A percentile compares a stretch with the other conserved stretches of the same genome.
phyloP scores from a whole-genome alignment of 495 filamentous ascomycete genomes.

The Lasiosphaeria ovina region DNA sequence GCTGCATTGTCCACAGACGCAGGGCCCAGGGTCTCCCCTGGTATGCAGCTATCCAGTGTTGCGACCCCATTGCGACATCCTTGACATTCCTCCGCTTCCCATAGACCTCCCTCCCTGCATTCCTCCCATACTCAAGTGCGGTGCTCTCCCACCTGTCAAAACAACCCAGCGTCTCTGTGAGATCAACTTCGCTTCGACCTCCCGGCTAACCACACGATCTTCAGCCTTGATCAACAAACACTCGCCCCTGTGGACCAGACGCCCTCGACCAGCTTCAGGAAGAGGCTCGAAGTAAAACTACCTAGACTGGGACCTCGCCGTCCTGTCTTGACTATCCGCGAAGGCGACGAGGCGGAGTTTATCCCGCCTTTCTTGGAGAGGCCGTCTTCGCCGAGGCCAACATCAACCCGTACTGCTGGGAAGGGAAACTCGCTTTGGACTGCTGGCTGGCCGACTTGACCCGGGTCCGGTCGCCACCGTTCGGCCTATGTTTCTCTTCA shows the following conservation, averaged over 20 bases:
- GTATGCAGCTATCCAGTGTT: slow-evolving; percentile 35
- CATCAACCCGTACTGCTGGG: not conserved
- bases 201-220: no score
- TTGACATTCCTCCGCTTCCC: slow-evolving; percentile 26
- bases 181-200: slow-evolving; percentile 10
- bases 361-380: not conserved
- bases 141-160: slow-evolving; percentile 16
- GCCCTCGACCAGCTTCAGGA: not conserved
- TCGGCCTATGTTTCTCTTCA: slow-evolving; percentile 40
- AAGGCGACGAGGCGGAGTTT: slow-evolving; percentile 8
- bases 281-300: not conserved
- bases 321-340: not conserved
- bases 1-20: slow-evolving; percentile 27
- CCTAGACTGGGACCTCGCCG: not conserved
- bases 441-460: slow-evolving; percentile 16
- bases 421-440: slow-evolving; percentile 2
- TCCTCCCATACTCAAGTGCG: slow-evolving; percentile 18
- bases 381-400: not conserved
- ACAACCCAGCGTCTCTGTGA: slow-evolving; percentile 14
- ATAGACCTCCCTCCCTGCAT: slow-evolving; percentile 27
- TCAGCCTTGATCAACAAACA: not conserved
- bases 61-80: slow-evolving; percentile 16
- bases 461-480: slow-evolving; percentile 7
- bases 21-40: slow-evolving; percentile 29
- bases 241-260: not conserved